A percentile compares a stretch with the other conserved stretches of the same genome.
phyloP scores from a whole-genome alignment of 164 flowering plant genomes.

The Taxillus chinensis region DNA sequence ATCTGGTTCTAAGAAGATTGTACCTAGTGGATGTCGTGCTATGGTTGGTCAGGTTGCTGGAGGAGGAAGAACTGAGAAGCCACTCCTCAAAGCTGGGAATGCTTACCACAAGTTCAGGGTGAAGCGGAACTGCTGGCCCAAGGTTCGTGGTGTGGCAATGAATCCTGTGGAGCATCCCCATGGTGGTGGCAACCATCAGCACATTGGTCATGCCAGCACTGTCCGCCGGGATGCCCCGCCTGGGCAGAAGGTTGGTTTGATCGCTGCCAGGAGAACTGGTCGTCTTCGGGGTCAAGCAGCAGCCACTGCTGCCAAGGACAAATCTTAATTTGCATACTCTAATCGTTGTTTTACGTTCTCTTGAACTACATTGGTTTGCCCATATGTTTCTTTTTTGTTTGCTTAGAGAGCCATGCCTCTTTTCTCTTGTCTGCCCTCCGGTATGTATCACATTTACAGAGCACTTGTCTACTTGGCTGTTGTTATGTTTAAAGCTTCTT shows the following conservation, averaged over 20 bases:
- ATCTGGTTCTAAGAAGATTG: constrained; percentile 49
- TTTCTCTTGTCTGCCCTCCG: too few relatives aligned
- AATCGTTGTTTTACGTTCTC: too few relatives aligned
- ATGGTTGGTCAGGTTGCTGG: constrained; percentile 62
- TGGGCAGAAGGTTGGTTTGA: constrained; percentile 33
- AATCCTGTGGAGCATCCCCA: constrained; percentile 63
- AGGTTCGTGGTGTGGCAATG: constrained; percentile 70
- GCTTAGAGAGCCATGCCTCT: too few relatives aligned
- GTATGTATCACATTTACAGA: too few relatives aligned
- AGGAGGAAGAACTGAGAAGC: constrained; percentile 57
- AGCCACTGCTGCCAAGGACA: constrained; percentile 36
- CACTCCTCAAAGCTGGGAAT: constrained; percentile 48
- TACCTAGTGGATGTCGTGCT: constrained; percentile 49
- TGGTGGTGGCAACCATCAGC: constrained; percentile 63
- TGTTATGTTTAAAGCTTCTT: too few relatives aligned
- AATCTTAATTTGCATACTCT: too few relatives aligned
- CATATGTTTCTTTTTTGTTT: too few relatives aligned
- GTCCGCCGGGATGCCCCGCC: constrained; percentile 55
- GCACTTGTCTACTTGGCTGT: too few relatives aligned
- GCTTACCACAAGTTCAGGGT: constrained; percentile 51
- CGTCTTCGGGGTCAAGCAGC: constrained; percentile 43
- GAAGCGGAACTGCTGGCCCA: constrained; percentile 65
- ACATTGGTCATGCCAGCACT: constrained; percentile 54
- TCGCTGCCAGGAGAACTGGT: not conserved
- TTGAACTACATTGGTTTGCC: too few relatives aligned